phyloP scores from a whole-genome alignment of 2,329 filamentous ascomycete genomes.

The Venturia pyrina region DNA sequence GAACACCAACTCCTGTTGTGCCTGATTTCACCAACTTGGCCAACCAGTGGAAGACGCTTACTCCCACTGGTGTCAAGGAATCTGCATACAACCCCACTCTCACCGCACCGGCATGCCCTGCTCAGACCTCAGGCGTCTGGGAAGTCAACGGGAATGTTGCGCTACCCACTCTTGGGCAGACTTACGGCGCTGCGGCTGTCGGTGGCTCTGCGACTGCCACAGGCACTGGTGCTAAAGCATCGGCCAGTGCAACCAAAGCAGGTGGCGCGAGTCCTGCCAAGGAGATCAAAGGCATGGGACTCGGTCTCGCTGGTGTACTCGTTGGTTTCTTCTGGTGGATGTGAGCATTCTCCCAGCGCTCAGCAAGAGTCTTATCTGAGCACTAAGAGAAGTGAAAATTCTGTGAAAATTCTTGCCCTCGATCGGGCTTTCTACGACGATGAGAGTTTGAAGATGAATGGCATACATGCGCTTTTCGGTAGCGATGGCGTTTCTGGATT shows the following conservation, averaged over 20 bases:
- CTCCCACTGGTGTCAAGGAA: slow-evolving; percentile 56
- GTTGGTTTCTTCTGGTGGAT: slow-evolving; percentile 7
- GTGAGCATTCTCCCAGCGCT: background rate
- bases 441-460: background rate
- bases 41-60: slow-evolving; percentile 63
- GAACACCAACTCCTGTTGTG: slow-evolving; percentile 60
- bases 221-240: background rate
- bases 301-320: slow-evolving; percentile 1
- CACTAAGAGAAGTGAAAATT: too few species aligned
- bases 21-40: slow-evolving; percentile 75
- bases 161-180: slow-evolving; percentile 17
- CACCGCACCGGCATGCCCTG: slow-evolving; percentile 59
- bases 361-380: too few species aligned
- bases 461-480: background rate
- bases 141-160: slow-evolving; percentile 41
- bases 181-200: slow-evolving; percentile 17
- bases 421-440: background rate
- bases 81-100: slow-evolving; percentile 54
- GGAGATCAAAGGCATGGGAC: slow-evolving; percentile 4
- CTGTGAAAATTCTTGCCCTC: too few species aligned
- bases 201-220: slow-evolving; percentile 15
- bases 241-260: background rate
- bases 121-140: slow-evolving; percentile 61
- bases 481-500: background rate
- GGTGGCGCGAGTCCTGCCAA: background rate